Conservation (phyloP, 306 rosid species). For the Medicago arabica region DNA sequence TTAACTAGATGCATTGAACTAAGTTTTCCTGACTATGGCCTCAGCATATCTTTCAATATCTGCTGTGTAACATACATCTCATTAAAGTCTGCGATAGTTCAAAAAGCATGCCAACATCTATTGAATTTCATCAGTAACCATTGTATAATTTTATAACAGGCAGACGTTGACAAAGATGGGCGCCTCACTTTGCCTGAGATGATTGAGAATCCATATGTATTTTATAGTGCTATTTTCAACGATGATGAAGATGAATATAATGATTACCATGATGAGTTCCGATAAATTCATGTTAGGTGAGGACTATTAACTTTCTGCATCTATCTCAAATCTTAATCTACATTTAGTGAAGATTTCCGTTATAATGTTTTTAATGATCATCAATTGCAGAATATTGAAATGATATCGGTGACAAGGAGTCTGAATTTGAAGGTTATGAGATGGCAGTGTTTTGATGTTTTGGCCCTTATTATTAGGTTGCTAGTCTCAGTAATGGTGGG, state of each 20-base stretch:
- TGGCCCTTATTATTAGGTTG: conserved; percentile 36
- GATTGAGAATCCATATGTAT: conserved; percentile 93
- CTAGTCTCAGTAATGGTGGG: conserved; percentile 40
- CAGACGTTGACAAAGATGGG: conserved; percentile 90
- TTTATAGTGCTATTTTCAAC: conserved; percentile 88
- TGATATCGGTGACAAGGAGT: conserved; percentile 24
- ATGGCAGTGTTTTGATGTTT: conserved; percentile 33
- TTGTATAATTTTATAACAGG: conserved; percentile 58
- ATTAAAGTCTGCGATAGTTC: conserved; percentile 32
- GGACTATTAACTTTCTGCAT: background rate
- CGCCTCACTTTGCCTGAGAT: conserved; percentile 84
- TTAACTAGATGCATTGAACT: conserved; percentile 16
- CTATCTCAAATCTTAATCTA: conserved; percentile 25
- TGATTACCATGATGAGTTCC: conserved; percentile 87
- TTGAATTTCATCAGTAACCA: conserved; percentile 34
- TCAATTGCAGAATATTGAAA: conserved; percentile 49
- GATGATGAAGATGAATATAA: conserved; percentile 77
- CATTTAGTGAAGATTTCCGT: conserved; percentile 13
- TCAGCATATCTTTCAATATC: background rate
- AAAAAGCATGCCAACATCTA: conserved; percentile 27
- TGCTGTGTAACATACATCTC: conserved; percentile 25
- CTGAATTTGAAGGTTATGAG: conserved; percentile 35
- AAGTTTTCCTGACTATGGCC: conserved; percentile 6
- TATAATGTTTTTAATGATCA: conserved; percentile 13
- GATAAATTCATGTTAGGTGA: conserved; percentile 61